A percentile compares a stretch with the other conserved stretches of the same genome.
Conservation (phyloP, 164 flowering plant genomes). For the Aristolochia contorta region DNA sequence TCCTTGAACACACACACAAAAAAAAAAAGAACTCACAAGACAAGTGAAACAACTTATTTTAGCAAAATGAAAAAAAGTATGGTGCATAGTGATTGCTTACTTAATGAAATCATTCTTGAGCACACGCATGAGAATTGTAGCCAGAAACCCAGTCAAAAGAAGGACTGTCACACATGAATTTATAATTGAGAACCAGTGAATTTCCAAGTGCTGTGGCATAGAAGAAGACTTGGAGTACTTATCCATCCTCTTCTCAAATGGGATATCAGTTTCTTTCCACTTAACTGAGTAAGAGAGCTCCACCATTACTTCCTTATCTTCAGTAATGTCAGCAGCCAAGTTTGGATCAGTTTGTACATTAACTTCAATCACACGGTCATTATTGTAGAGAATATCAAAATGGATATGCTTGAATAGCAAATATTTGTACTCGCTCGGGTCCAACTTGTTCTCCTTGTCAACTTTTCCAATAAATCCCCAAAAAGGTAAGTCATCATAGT, state of each 20-base stretch:
- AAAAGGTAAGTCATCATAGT: conserved; percentile 22
- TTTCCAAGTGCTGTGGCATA: conserved; percentile 26
- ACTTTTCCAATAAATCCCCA: conserved; percentile 27
- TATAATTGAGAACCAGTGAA: conserved; percentile 28
- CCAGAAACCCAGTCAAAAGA: conserved; percentile 23
- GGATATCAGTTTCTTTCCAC: conserved; percentile 25
- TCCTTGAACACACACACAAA: too few species aligned
- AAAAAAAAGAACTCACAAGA: too few species aligned
- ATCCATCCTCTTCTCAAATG: conserved; percentile 33
- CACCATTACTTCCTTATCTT: conserved; percentile 24
- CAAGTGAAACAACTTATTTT: too few species aligned
- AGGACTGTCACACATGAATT: conserved; percentile 27
- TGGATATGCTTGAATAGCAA: conserved; percentile 19
- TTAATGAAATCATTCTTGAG: conserved; percentile 27
- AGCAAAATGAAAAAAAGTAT: background rate
- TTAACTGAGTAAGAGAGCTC: conserved; percentile 26
- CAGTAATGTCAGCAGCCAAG: conserved; percentile 20
- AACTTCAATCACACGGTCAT: conserved; percentile 19
- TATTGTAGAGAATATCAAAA: conserved; percentile 17
- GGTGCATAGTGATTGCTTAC: conserved; percentile 4
- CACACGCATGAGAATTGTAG: conserved; percentile 24
- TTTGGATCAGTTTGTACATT: conserved; percentile 16
- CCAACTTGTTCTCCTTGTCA: conserved; percentile 16
- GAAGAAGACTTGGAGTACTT: conserved; percentile 24
- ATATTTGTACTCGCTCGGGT: conserved; percentile 15